Conservation (phyloP, 495 filamentous ascomycete genomes). For the Emericellopsis terricola region DNA sequence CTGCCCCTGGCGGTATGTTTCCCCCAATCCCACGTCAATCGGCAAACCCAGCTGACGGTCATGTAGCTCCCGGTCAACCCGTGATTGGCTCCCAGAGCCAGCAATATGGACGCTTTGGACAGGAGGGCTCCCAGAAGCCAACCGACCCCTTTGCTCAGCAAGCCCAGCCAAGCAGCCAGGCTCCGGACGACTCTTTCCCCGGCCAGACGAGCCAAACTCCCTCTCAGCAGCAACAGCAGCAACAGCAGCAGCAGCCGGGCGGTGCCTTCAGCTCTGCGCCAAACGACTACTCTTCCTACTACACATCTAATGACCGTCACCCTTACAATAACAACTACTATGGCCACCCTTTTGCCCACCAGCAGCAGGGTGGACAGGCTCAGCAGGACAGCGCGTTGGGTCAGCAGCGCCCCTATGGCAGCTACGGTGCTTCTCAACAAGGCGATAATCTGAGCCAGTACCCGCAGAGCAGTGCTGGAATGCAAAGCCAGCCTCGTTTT, state of each 20-base stretch:
- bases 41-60: background rate
- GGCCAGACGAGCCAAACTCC: slow-evolving; percentile 46
- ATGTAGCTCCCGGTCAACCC: slow-evolving; percentile 18
- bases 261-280: slow-evolving; percentile 54
- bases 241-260: slow-evolving; percentile 29
- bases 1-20: slow-evolving; percentile 13
- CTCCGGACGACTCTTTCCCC: slow-evolving; percentile 29
- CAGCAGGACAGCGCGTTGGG: slow-evolving; percentile 54
- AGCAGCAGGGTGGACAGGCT: slow-evolving; percentile 39
- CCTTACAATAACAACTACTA: slow-evolving; percentile 65
- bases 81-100: slow-evolving; percentile 30
- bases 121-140: slow-evolving; percentile 55
- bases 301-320: slow-evolving; percentile 60
- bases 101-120: slow-evolving; percentile 58
- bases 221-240: no score
- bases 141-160: slow-evolving; percentile 83
- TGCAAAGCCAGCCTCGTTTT: slow-evolving; percentile 32
- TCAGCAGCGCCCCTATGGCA: slow-evolving; percentile 53
- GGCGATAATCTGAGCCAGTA: slow-evolving; percentile 61
- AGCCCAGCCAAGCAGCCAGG: slow-evolving; percentile 21
- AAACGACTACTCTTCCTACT: slow-evolving; percentile 71
- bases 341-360: slow-evolving; percentile 48
- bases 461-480: slow-evolving; percentile 40
- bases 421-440: slow-evolving; percentile 58
- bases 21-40: no score